Conservation (phyloP, 768 basidiomycete genomes). For the Hericium rajendrae region DNA sequence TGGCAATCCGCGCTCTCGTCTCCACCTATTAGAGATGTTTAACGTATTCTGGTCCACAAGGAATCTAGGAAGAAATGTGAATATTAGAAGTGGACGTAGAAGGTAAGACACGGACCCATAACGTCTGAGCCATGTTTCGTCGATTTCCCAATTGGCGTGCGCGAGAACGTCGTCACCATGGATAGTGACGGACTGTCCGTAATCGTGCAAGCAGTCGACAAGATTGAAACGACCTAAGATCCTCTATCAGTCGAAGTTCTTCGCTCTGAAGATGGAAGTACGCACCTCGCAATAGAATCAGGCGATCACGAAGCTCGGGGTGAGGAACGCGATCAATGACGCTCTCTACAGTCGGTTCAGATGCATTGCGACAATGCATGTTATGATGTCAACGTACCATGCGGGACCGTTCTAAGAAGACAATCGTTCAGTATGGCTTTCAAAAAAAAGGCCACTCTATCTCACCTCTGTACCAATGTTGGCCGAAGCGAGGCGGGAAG, state of each 20-base stretch:
- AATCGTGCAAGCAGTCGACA: constrained; percentile 70
- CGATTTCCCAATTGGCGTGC: constrained; percentile 84
- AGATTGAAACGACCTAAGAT: constrained; percentile 64
- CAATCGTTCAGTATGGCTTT: background rate
- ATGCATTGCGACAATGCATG: constrained; percentile 13
- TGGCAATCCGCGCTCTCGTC: constrained; percentile 69
- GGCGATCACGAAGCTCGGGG: constrained; percentile 82
- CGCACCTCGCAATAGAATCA: constrained; percentile 80
- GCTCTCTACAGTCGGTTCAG: constrained; percentile 47
- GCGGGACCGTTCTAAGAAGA: constrained; percentile 56
- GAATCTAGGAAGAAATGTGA: constrained; percentile 38
- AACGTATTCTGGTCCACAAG: constrained; percentile 69
- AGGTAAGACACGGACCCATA: constrained; percentile 49
- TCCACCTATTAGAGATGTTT: constrained; percentile 77
- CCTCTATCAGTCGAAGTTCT: too few species aligned
- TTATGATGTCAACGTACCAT: constrained; percentile 36
- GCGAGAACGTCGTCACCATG: constrained; percentile 91
- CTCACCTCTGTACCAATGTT: constrained; percentile 76
- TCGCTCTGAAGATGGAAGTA: background rate
- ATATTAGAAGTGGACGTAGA: background rate
- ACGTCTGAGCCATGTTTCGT: constrained; percentile 72
- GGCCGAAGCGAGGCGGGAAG: constrained; percentile 83
- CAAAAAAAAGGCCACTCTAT: background rate
- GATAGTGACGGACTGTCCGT: constrained; percentile 56
- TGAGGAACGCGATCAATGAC: constrained; percentile 87